Percentiles rank a stretch among this genome's conserved stretches.
phyloP scores from a whole-genome alignment of 2,329 filamentous ascomycete species.

The Aureobasidium zeae region DNA sequence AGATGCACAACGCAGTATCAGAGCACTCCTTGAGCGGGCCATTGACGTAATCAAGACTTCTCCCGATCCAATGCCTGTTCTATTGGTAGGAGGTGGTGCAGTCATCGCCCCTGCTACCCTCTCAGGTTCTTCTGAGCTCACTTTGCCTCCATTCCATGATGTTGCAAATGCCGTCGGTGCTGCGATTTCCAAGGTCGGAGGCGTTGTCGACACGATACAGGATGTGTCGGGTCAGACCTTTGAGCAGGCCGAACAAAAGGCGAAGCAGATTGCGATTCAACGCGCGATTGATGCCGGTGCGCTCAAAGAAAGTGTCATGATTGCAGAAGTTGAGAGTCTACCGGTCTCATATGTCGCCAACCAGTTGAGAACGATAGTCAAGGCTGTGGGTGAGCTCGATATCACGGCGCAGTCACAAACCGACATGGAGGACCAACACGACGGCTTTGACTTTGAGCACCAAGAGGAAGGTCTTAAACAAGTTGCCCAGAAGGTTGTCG shows the following conservation, averaged over 20 bases:
- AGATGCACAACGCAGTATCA: conserved; percentile 31
- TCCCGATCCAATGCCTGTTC: conserved; percentile 41
- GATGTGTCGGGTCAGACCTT: conserved; percentile 33
- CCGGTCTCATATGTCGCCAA: conserved; percentile 30
- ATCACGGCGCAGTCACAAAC: conserved; percentile 16
- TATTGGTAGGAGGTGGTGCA: conserved; percentile 51
- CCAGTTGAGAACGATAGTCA: conserved; percentile 26
- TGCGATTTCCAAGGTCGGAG: conserved; percentile 48
- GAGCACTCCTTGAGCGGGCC: conserved; percentile 41
- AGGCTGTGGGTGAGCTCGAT: conserved; percentile 27
- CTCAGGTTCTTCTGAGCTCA: conserved; percentile 42
- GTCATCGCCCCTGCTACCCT: conserved; percentile 43
- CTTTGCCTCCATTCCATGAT: conserved; percentile 44
- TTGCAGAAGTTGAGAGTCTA: conserved; percentile 39
- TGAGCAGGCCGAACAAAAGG: conserved; percentile 33
- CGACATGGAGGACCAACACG: conserved; percentile 16
- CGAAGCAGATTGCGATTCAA: conserved; percentile 30
- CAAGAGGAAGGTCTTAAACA: conserved; percentile 13
- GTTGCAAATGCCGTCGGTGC: conserved; percentile 54
- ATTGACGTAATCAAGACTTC: conserved; percentile 51
- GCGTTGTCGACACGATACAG: conserved; percentile 45
- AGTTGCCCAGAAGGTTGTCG: neutral
- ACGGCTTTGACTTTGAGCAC: conserved; percentile 19
- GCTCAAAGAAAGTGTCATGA: conserved; percentile 32
- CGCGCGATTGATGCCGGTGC: conserved; percentile 29